A percentile compares a stretch with the other conserved stretches of the same genome.
Evolutionary conservation across 345 rosid genomes (phyloP).

Genomic region (Populus pruinosa): DNA sequence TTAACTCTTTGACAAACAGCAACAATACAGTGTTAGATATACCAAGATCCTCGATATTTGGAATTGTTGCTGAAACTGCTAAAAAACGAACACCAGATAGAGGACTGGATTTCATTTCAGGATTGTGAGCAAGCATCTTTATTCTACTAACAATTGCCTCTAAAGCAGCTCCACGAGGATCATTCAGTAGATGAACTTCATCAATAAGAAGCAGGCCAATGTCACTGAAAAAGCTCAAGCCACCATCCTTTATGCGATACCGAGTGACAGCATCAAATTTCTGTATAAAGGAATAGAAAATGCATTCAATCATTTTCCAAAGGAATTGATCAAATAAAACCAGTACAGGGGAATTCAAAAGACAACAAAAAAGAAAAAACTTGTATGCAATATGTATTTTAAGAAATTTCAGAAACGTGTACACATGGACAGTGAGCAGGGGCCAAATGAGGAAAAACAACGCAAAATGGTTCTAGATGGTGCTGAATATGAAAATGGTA

Average conservation of each 20-base stretch:
- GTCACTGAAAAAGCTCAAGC: constrained; percentile 91
- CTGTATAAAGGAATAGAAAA: constrained; percentile 34
- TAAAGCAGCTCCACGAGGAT: constrained; percentile 90
- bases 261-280: constrained; percentile 96
- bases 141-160: constrained; percentile 96
- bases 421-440: background rate
- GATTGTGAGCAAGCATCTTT: constrained; percentile 76
- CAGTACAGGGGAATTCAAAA: too few relatives aligned
- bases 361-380: too few relatives aligned
- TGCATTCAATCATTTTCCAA: background rate
- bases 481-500: background rate
- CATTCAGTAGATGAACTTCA: constrained; percentile 94
- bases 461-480: too few relatives aligned
- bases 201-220: constrained; percentile 84
- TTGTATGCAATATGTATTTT: too few relatives aligned
- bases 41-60: constrained; percentile 93
- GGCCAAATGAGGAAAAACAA: background rate
- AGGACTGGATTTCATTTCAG: constrained; percentile 70
- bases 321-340: too few relatives aligned
- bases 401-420: too few relatives aligned
- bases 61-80: constrained; percentile 95
- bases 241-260: constrained; percentile 83
- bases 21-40: constrained; percentile 22
- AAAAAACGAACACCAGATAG: constrained; percentile 73
- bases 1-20: constrained; percentile 11